phyloP scores from a whole-genome alignment of 306 rosid species.

The Casuarina cunninghamiana region DNA sequence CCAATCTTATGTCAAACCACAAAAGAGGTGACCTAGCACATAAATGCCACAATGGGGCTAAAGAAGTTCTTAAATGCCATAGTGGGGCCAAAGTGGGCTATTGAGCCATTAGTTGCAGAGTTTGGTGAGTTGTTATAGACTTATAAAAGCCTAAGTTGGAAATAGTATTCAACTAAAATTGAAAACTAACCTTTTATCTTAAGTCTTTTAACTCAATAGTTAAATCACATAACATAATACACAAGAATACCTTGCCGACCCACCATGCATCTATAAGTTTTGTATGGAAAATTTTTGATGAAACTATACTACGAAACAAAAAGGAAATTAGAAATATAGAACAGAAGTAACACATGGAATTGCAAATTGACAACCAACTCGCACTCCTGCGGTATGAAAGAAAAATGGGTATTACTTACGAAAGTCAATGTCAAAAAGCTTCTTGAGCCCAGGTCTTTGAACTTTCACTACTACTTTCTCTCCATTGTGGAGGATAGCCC shows the following conservation, averaged over 20 bases:
- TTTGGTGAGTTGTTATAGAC: too few species aligned
- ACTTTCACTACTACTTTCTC: slow-evolving; percentile 89
- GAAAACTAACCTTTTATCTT: too few species aligned
- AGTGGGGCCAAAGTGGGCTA: too few species aligned
- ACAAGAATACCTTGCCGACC: not conserved
- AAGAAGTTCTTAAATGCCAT: too few species aligned
- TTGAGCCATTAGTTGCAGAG: too few species aligned
- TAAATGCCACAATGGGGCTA: too few species aligned
- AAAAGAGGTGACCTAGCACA: too few species aligned
- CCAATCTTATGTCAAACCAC: too few species aligned
- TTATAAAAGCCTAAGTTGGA: too few species aligned
- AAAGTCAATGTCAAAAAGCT: slow-evolving; percentile 92
- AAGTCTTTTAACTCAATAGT: too few species aligned
- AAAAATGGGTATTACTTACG: slow-evolving; percentile 53
- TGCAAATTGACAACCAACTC: slow-evolving; percentile 9
- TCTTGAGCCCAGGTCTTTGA: slow-evolving; percentile 94
- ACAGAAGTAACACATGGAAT: slow-evolving; percentile 1
- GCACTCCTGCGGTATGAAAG: slow-evolving; percentile 3
- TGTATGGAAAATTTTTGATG: not conserved
- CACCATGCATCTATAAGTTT: not conserved
- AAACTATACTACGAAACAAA: not conserved
- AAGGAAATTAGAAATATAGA: not conserved
- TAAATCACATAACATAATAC: not conserved
- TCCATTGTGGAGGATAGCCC: slow-evolving; percentile 85
- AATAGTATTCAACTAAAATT: too few species aligned